Evolutionary conservation across 129 eudicot genomes (phyloP).

Genomic region (Calendula officinalis): DNA sequence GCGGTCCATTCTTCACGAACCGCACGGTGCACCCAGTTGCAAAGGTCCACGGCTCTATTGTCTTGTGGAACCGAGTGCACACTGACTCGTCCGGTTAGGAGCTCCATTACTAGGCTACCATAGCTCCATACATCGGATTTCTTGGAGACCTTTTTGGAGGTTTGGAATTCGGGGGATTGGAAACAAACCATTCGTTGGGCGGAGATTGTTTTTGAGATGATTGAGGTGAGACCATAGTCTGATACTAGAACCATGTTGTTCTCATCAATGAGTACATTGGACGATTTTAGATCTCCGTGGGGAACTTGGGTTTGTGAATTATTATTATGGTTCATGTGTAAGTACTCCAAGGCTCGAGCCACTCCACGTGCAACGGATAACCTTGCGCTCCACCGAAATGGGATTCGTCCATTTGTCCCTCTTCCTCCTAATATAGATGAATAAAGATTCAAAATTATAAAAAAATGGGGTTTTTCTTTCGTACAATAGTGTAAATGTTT

Average conservation of each 20-base stretch:
- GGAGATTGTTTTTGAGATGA: constrained; percentile 50
- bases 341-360: constrained; percentile 58
- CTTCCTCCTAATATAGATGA: constrained; percentile 45
- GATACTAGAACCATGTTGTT: constrained; percentile 45
- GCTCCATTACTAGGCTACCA: constrained; percentile 64
- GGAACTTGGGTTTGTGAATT: constrained; percentile 41
- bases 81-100: constrained; percentile 48
- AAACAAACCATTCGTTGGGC: constrained; percentile 58
- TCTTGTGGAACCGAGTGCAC: constrained; percentile 50
- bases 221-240: constrained; percentile 60
- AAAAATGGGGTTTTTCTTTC: neutral
- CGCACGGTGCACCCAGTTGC: constrained; percentile 77
- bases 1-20: constrained; percentile 93
- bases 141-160: constrained; percentile 46
- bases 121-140: constrained; percentile 73
- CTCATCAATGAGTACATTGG: constrained; percentile 70
- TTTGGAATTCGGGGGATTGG: constrained; percentile 56
- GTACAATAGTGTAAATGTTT: neutral
- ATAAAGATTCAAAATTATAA: neutral
- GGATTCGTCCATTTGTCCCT: constrained; percentile 55
- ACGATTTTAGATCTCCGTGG: constrained; percentile 65
- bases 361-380: constrained; percentile 57
- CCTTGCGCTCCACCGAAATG: constrained; percentile 65
- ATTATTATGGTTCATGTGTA: constrained; percentile 41
- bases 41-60: constrained; percentile 56